Conservation (phyloP, 2,329 filamentous ascomycete genomes). For the Thermothelomyces thermophilus region DNA sequence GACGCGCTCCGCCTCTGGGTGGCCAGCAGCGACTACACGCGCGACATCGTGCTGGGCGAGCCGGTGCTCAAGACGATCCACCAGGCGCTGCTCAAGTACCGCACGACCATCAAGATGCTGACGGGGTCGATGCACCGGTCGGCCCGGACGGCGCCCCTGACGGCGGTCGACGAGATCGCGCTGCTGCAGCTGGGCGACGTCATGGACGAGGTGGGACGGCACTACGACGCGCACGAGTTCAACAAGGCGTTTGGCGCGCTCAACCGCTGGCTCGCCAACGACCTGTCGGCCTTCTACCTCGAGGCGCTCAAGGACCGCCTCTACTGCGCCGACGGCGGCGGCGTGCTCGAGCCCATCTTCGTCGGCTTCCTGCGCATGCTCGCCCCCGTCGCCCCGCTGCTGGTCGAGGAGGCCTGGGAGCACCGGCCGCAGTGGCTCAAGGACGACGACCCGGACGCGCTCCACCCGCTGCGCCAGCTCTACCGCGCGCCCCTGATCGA, state of each 20-base stretch:
- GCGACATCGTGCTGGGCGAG: constrained; percentile 76
- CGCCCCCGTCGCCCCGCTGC: constrained; percentile 69
- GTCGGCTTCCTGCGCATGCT: constrained; percentile 70
- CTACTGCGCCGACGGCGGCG: constrained; percentile 71
- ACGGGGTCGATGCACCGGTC: constrained; percentile 64
- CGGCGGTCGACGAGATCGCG: constrained; percentile 65
- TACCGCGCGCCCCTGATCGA: constrained; percentile 41
- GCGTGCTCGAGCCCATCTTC: constrained; percentile 61
- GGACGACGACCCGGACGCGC: constrained; percentile 28
- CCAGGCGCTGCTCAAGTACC: constrained; percentile 73
- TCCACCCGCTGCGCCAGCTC: constrained; percentile 42
- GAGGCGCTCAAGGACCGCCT: constrained; percentile 87
- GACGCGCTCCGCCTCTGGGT: constrained; percentile 89
- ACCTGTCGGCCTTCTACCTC: constrained; percentile 90
- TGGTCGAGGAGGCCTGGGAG: constrained; percentile 86
- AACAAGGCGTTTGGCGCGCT: constrained; percentile 67
- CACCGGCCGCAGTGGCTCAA: constrained; percentile 62
- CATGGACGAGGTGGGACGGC: constrained; percentile 55
- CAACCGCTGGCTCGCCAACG: constrained; percentile 73
- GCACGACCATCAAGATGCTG: constrained; percentile 84
- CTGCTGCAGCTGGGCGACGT: constrained; percentile 65
- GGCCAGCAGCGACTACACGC: constrained; percentile 84
- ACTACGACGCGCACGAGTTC: constrained; percentile 71
- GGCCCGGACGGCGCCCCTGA: constrained; percentile 44
- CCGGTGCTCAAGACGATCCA: constrained; percentile 72